Evolutionary conservation across 192 early-diverging fungal species (phyloP).

Genomic region (Umbelopsis isabellina): DNA sequence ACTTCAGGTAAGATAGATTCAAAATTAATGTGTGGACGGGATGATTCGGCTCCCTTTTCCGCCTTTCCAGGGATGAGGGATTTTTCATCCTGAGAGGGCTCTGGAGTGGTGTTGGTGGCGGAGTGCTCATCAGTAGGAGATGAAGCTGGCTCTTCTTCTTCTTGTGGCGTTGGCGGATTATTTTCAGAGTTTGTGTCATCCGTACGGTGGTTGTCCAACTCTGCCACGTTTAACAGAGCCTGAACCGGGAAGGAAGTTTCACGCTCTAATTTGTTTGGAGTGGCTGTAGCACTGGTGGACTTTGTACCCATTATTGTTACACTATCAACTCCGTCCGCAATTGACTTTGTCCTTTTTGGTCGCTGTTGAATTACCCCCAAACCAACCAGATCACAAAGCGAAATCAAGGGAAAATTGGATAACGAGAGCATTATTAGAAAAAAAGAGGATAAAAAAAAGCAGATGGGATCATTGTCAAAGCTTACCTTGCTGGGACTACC

Average conservation of each 20-base stretch:
- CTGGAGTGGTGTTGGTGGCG: background rate
- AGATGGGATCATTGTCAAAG: too few species aligned
- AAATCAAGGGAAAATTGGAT: background rate
- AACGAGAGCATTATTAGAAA: too few species aligned
- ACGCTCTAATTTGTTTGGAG: background rate
- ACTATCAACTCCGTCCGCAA: background rate
- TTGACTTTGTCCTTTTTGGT: constrained; percentile 25
- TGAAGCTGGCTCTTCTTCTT: constrained; percentile 5
- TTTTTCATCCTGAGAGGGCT: background rate
- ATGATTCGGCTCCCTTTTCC: background rate
- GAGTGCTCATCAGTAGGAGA: background rate
- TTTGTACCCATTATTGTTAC: background rate
- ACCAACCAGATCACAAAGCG: background rate
- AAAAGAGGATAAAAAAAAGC: too few species aligned
- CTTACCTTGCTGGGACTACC: constrained; percentile 50
- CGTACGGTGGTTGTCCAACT: background rate
- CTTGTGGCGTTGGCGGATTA: background rate
- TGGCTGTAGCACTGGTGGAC: background rate
- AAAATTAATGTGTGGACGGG: constrained; percentile 1
- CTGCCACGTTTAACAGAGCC: constrained; percentile 13
- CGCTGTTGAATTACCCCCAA: constrained; percentile 7
- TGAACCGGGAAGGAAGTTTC: background rate
- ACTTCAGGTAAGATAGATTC: constrained; percentile 21
- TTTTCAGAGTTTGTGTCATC: constrained; percentile 11
- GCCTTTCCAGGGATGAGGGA: background rate